Conservation (phyloP, 805 yeast genomes). For the Starmera pachycereana region DNA sequence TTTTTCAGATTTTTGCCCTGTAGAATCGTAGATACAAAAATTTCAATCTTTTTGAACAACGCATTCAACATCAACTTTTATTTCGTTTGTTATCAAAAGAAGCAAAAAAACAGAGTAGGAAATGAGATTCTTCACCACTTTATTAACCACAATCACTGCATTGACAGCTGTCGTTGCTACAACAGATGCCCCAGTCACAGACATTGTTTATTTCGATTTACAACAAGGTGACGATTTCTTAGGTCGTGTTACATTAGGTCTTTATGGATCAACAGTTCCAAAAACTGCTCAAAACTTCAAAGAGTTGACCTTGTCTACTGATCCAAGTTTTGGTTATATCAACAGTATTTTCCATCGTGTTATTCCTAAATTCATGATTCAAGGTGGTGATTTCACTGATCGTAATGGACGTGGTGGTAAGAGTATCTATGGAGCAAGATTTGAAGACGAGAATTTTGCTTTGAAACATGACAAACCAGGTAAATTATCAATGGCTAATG, state of each 20-base stretch:
- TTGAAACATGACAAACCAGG: conserved; percentile 64
- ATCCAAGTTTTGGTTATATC: conserved; percentile 52
- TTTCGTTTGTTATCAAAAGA: too few species aligned
- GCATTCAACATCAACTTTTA: too few species aligned
- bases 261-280: conserved; percentile 80
- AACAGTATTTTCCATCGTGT: conserved; percentile 64
- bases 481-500: conserved; percentile 69
- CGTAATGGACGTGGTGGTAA: conserved; percentile 68
- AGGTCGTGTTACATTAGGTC: conserved; percentile 80
- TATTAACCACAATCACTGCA: too few species aligned
- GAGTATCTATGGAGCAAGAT: conserved; percentile 59
- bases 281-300: conserved; percentile 86
- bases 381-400: conserved; percentile 72
- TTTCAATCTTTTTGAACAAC: too few species aligned
- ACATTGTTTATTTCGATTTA: conserved; percentile 79
- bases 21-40: too few species aligned
- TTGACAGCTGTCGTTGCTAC: conserved; percentile 9
- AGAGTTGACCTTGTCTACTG: conserved; percentile 67
- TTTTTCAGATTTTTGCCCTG: too few species aligned
- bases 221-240: conserved; percentile 65
- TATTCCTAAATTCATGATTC: conserved; percentile 64
- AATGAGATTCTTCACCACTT: not conserved
- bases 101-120: too few species aligned
- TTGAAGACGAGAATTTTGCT: conserved; percentile 58
- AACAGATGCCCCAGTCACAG: conserved; percentile 39